Evolutionary conservation across 805 yeast species (phyloP).

Genomic region (Monosporozyma aquatica): DNA sequence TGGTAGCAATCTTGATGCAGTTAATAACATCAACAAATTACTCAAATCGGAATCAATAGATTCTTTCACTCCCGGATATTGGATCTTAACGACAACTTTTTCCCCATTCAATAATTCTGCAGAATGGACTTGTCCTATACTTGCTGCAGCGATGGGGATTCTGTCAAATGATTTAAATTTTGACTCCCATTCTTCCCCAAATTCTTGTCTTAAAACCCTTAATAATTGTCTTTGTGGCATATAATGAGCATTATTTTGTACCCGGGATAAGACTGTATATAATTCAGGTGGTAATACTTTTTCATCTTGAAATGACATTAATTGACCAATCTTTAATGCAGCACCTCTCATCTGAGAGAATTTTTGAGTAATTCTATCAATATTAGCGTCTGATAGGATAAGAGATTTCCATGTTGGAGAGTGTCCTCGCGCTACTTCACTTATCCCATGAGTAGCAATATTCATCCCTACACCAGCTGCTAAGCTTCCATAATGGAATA

Average conservation of each 20-base stretch:
- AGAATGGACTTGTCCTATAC: constrained; percentile 91
- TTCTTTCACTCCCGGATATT: constrained; percentile 92
- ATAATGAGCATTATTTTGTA: constrained; percentile 90
- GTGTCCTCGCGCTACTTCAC: constrained; percentile 51
- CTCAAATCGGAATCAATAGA: constrained; percentile 92
- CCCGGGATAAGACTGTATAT: constrained; percentile 68
- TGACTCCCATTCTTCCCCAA: constrained; percentile 70
- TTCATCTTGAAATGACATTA: constrained; percentile 90
- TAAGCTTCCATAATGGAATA: constrained; percentile 85
- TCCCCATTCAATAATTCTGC: constrained; percentile 62
- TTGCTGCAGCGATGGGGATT: constrained; percentile 92
- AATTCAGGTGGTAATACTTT: constrained; percentile 77
- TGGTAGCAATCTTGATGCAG: constrained; percentile 82
- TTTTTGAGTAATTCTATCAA: constrained; percentile 80
- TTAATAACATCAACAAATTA: constrained; percentile 67
- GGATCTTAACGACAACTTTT: constrained; percentile 88
- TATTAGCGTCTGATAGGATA: constrained; percentile 69
- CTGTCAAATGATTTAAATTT: constrained; percentile 71
- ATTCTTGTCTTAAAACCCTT: constrained; percentile 56
- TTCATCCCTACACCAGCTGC: constrained; percentile 89
- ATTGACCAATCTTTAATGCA: constrained; percentile 93
- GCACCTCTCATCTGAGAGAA: constrained; percentile 97
- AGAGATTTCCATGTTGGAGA: constrained; percentile 45
- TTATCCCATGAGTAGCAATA: constrained; percentile 68
- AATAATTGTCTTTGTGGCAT: constrained; percentile 92